Base-by-base conservation (phyloP, 1,139 yeast genomes). In the Kodamaea plutei region DNA sequence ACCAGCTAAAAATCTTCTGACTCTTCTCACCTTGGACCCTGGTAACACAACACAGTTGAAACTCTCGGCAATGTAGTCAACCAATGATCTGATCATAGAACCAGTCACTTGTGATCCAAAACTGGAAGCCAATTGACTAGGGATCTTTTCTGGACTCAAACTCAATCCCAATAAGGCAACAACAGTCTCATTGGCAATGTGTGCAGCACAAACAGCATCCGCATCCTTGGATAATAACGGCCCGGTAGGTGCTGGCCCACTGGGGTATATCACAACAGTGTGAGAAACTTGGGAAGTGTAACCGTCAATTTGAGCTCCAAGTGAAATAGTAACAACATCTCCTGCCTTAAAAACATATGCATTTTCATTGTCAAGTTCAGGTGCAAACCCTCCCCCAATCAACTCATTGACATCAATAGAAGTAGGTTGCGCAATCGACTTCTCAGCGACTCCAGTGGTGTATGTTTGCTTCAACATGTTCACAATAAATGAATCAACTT, bases 261-360 rank as follows among this genome's bases (percentile, higher is more conserved):
- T 78, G 35, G 91, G 93, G 46, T 76, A 82, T 34, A 89, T 79
- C 23, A 88, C 94, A 38, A 87, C 55, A 4, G 96, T 88, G 56
- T 91, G 98, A 18, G 94, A 76, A 6, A 76, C 79, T 51, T 79
- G 77, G 4, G 95, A 81, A 11, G 96, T 84, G 61, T 89, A 91
- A 30, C 98, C 98, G 56, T 91, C 98, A 45, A 91, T 76, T 43
- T 91, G 96, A 37, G 84, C 89, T 28, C 96, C 97, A 23, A 88
- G 67, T 14, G 83, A 67, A 35, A 91, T 73, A 37, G 91, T 88
- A 24, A 84, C 87, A 30, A 89, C 68, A 54, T 91, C 97, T 31
- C 97, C 97, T 20, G 78, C 77, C 35, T 66, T 61, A 50, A 84
- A 76, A 26, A 60, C 57, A 40, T 71, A 64, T 37, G 66, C 64